These are phyloP conservation scores for Friedmanniomyces endolithicus DNA, from an alignment of 495 filamentous ascomycete genomes.

Conservation along the genomic window DNA sequence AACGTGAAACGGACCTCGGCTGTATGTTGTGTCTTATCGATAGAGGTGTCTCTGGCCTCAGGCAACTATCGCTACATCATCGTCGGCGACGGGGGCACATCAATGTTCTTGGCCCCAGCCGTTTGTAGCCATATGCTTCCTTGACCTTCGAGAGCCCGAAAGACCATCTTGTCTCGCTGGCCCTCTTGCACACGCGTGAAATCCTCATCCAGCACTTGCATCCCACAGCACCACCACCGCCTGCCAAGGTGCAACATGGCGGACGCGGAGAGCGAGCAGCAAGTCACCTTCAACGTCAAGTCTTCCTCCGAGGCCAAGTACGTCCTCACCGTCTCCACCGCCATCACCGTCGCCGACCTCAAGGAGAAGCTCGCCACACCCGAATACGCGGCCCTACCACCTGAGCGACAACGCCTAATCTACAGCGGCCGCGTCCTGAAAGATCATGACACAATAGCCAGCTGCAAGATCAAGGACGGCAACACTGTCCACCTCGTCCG, in stretches of 20 bases:
- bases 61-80: too few relatives aligned
- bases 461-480: constrained; percentile 91
- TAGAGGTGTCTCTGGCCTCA: neutral
- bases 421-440: constrained; percentile 96
- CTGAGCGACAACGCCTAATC: constrained; percentile 84
- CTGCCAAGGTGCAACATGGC: constrained; percentile 13
- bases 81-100: too few relatives aligned
- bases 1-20: too few relatives aligned
- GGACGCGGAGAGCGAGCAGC: constrained; percentile 35
- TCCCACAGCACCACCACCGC: neutral
- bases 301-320: constrained; percentile 75
- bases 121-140: neutral
- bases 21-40: neutral
- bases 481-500: constrained; percentile 95
- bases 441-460: constrained; percentile 68
- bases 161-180: neutral
- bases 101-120: too few relatives aligned
- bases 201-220: neutral
- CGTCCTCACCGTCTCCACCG: constrained; percentile 61
- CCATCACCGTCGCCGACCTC: constrained; percentile 69
- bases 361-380: constrained; percentile 71
- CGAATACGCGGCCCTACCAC: constrained; percentile 72
- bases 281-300: constrained; percentile 91
- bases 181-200: neutral
- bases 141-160: neutral